Base-by-base conservation (phyloP, 306 rosid genomes). In the Rubus idaeus region DNA sequence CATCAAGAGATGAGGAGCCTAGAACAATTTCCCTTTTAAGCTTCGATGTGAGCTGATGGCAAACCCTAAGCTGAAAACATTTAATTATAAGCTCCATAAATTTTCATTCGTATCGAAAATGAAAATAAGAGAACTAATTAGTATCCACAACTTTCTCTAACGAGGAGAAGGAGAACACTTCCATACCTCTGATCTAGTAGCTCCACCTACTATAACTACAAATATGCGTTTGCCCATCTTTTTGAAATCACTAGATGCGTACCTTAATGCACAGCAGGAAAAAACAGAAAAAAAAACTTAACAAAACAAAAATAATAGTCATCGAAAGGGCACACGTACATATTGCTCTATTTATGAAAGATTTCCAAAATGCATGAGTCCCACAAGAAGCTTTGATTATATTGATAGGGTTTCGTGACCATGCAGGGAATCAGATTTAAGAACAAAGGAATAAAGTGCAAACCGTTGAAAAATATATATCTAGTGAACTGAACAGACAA, bases 181-280 rank as follows among this genome's bases (percentile, higher is more conserved):
- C 6, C 85, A 52, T 83, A 94, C 97, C 97, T 91, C 98, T 0
- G 98, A 94, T 88, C 98, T 84, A 53, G 98, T 94, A 58, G 97
- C 96, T 73, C 98, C 98, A 60, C 98, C 98, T 3, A 91, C 88
- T 30, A 94, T 91, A 80, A 94, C 92, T 79, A 91, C 87, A 83
- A 94, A 91, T 69, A 94, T 86, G 40, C 96, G 96, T 74, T 73
- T 88, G 26, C 97, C 98, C 90, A 87, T 86, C 93, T 86, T 94
- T 88, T 84, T 89, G 83, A 84, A 89, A 84, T 90, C 95, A 72
- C 90, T 90, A 12, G 98, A 94, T 73, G 91, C 65, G 74, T 90
- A 93, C 79, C 91, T 88, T 14, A 14, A 52, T 52, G 17, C 18
- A 17, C 20, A 52, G 57, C 57, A 52, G 57, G 56, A 16, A 45